Conservation (phyloP, 305 asterid genomes). For the Fraxinus nigra region DNA sequence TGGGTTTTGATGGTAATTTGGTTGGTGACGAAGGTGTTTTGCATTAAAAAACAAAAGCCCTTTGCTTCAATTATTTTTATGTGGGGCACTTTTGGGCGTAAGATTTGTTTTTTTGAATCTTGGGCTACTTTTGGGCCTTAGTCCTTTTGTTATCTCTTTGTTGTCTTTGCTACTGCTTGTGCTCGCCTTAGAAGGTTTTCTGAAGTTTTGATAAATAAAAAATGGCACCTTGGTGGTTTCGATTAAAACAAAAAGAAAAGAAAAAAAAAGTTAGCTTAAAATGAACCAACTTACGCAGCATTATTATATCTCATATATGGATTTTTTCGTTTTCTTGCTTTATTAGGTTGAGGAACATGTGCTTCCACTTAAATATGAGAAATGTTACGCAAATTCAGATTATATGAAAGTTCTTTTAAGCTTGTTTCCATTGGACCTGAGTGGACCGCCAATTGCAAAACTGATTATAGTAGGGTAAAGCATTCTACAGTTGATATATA, state of each 20-base stretch:
- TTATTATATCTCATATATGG: neutral
- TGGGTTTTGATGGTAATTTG: neutral
- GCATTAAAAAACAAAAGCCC: neutral
- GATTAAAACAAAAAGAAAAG: neutral
- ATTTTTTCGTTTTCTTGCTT: neutral
- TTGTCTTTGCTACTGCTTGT: neutral
- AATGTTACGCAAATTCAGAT: neutral
- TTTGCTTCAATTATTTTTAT: neutral
- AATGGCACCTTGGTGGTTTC: neutral
- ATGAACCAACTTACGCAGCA: neutral
- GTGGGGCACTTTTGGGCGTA: neutral
- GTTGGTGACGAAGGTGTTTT: neutral
- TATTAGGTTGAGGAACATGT: neutral
- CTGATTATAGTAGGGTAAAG: neutral
- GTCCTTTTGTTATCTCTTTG: neutral
- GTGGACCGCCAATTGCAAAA: neutral
- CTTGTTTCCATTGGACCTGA: neutral
- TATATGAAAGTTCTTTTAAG: neutral
- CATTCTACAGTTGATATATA: neutral
- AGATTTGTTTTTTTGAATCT: neutral
- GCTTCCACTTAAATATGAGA: neutral
- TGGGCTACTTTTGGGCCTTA: neutral
- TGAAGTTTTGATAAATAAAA: no score
- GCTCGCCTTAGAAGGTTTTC: neutral
- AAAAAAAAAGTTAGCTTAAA: neutral